Evolutionary conservation across 2,329 filamentous ascomycete species (phyloP).

Genomic region (Colletotrichum melonis): DNA sequence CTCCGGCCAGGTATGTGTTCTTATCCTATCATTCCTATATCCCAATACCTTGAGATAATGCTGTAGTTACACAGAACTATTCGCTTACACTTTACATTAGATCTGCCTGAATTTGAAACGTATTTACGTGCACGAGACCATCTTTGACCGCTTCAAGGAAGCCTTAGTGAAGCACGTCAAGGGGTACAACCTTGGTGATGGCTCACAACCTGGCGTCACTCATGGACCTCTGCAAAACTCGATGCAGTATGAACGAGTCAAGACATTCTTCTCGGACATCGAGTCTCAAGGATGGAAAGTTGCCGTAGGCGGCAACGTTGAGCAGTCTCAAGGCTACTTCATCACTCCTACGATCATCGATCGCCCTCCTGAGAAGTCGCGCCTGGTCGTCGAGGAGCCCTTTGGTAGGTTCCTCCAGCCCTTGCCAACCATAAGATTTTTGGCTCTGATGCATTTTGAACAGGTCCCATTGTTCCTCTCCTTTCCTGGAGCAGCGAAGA

Average conservation of each 20-base stretch:
- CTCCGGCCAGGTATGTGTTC: background rate
- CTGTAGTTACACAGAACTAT: too few species aligned
- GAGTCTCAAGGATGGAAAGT: constrained; percentile 28
- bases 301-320: constrained; percentile 16
- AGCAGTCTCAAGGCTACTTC: constrained; percentile 16
- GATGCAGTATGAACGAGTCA: constrained; percentile 62
- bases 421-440: too few species aligned
- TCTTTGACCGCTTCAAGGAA: constrained; percentile 22
- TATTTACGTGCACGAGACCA: constrained; percentile 26
- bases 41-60: too few species aligned
- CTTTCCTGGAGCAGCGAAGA: constrained; percentile 70
- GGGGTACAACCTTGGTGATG: constrained; percentile 57
- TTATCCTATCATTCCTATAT: background rate
- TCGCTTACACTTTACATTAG: background rate
- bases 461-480: constrained; percentile 71
- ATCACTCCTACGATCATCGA: constrained; percentile 20
- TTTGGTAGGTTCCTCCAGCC: background rate
- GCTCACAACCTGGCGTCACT: constrained; percentile 38
- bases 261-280: constrained; percentile 25
- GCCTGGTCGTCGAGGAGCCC: constrained; percentile 12
- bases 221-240: constrained; percentile 72
- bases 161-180: constrained; percentile 39
- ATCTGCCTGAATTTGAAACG: constrained; percentile 41
- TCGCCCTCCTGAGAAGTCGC: constrained; percentile 18
- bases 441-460: background rate